Evolutionary conservation across 768 basidiomycete species (phyloP), one percentile per base, ranked within the genome.

Genomic region (Podaxis pistillaris): DNA sequence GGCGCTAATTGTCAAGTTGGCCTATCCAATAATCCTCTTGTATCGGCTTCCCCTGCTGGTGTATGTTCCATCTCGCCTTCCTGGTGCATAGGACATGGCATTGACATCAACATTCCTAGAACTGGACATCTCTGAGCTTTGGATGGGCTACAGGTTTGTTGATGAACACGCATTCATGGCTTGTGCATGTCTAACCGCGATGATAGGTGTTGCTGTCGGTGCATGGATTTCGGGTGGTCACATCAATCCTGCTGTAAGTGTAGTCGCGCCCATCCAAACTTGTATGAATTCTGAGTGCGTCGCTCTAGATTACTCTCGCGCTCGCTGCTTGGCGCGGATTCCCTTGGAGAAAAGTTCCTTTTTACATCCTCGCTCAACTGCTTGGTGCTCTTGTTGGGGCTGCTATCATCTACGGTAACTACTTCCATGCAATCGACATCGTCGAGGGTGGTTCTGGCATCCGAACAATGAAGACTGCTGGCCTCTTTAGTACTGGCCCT

Each of bases 141-240:
- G 80, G 79, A 26, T 85, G 83, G 83, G 83, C 75, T 3, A 66
- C 76, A 57, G 66, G 66, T 58, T 41, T 55, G 63, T 60, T 17
- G 17, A 4, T n/a, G 22, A 37, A 28, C 12, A 24, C 13, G 9
- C 6, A n/a, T 7, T 22, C 26, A 37, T 6, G 26, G 7, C 41
- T 37, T 47, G 15, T 33, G 26, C 6, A 9, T 60, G 15, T 5
- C 36, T 60, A 47, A 59, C 15, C n/a, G 6, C 26, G 26, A 28
- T 19, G 12, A 30, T 33, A 64, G 83, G 84, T 30, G 71, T 81
- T 4, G 80, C 82, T 11, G 69, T 89, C 64, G 87, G 84, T 40
- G 86, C 83, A 3, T 88, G 86, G 86, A 77, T 87, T 55, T 88
- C 87, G 41, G 86, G 86, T 12, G 87, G 87, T 22, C 87, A 89